Percentiles rank a stretch among this genome's conserved stretches.
Conservation (phyloP, 441 rosid genomes). For the Melastoma candidum region DNA sequence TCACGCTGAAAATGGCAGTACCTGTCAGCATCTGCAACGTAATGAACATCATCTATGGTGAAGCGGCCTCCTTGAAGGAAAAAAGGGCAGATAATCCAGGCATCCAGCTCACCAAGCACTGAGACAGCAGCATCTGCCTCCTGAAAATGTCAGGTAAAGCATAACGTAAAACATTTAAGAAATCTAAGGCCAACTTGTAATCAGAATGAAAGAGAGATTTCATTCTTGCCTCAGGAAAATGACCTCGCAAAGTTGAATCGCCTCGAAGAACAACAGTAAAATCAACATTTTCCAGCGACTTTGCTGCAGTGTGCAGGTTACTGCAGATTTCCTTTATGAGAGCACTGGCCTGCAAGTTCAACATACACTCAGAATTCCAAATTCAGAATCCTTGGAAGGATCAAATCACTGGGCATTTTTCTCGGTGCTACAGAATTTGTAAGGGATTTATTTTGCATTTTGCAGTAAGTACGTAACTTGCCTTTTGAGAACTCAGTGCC, state of each 20-base stretch:
- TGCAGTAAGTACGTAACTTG: slow-evolving; percentile 10
- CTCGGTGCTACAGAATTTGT: too few relatives aligned
- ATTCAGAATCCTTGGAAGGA: too few relatives aligned
- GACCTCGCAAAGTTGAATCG: slow-evolving; percentile 96
- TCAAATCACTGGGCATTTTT: too few relatives aligned
- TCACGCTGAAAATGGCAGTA: slow-evolving; percentile 14
- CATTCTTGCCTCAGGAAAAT: slow-evolving; percentile 85
- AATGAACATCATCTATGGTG: slow-evolving; percentile 79
- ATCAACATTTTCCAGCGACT: slow-evolving; percentile 45
- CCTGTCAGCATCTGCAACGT: slow-evolving; percentile 88
- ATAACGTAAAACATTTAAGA: background rate
- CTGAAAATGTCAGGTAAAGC: slow-evolving; percentile 32
- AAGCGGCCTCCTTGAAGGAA: slow-evolving; percentile 98
- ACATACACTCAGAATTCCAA: slow-evolving; percentile 16
- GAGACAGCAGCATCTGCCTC: slow-evolving; percentile 92
- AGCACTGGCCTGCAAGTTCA: slow-evolving; percentile 58
- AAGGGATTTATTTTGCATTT: too few relatives aligned
- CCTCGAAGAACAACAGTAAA: slow-evolving; percentile 90
- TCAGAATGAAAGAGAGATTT: background rate
- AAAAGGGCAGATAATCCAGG: slow-evolving; percentile 96
- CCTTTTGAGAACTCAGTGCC: slow-evolving; percentile 87
- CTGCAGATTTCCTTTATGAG: slow-evolving; percentile 66
- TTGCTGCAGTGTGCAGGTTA: slow-evolving; percentile 62
- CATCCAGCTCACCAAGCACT: slow-evolving; percentile 82
- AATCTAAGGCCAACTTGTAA: too few relatives aligned